Conservation (phyloP, 345 rosid genomes). For the Brassica cretica region DNA sequence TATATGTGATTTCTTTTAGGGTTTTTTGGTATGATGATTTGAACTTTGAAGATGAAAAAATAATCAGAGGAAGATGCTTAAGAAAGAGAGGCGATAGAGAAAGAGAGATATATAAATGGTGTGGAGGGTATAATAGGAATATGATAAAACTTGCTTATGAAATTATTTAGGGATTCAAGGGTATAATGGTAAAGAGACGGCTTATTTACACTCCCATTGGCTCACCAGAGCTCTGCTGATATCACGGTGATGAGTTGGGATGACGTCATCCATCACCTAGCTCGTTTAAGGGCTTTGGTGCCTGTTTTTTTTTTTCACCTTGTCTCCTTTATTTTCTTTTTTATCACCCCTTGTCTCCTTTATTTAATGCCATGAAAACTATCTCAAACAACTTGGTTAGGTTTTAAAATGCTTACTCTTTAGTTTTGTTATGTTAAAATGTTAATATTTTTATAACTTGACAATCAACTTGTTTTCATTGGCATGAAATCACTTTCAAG, state of each 20-base stretch:
- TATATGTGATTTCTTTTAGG: background rate
- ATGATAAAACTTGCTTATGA: background rate
- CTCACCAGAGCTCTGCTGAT: constrained; percentile 19
- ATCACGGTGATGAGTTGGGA: constrained; percentile 6
- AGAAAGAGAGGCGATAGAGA: constrained; percentile 20
- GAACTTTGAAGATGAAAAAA: constrained; percentile 3
- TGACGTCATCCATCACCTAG: constrained; percentile 16
- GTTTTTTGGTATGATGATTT: constrained; percentile 5
- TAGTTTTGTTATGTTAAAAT: background rate
- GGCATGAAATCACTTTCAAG: constrained; percentile 22
- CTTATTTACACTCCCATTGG: constrained; percentile 15
- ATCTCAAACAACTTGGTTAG: constrained; percentile 24
- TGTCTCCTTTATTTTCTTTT: too few relatives aligned
- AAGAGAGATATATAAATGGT: constrained; percentile 15
- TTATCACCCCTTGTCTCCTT: background rate
- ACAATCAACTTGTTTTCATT: constrained; percentile 4
- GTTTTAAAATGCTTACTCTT: background rate
- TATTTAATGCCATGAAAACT: constrained; percentile 8
- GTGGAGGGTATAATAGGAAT: constrained; percentile 17
- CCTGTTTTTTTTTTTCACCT: background rate
- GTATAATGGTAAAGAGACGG: constrained; percentile 5
- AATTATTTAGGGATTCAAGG: background rate
- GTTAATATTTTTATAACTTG: background rate
- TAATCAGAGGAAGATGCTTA: constrained; percentile 23
- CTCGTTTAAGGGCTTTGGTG: constrained; percentile 29